phyloP scores from a whole-genome alignment of 768 basidiomycete species.

The Boletellus emodensis region DNA sequence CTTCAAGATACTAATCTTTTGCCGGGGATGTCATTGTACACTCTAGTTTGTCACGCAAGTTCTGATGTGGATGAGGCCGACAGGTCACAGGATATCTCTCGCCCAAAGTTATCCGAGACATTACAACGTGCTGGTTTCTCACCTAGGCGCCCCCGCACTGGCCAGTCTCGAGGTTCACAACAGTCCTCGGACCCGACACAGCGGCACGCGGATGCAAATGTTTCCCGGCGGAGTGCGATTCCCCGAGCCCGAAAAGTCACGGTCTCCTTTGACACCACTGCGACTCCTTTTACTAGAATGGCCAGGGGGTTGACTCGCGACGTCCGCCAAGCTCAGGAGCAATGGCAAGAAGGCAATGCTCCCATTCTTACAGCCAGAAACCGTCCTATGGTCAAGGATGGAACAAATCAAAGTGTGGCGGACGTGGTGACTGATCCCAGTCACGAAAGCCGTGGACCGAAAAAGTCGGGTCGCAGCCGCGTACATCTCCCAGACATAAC shows the following conservation, averaged over 20 bases:
- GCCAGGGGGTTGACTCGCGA: slow-evolving; percentile 55
- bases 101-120: slow-evolving; percentile 68
- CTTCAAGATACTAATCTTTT: not conserved
- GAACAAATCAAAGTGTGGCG: slow-evolving; percentile 24
- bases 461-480: slow-evolving; percentile 33
- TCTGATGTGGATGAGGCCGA: slow-evolving; percentile 50
- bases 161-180: slow-evolving; percentile 29
- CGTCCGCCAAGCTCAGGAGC: slow-evolving; percentile 41
- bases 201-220: slow-evolving; percentile 12
- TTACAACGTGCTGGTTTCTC: slow-evolving; percentile 68
- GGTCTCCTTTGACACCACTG: slow-evolving; percentile 27
- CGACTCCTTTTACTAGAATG: slow-evolving; percentile 49
- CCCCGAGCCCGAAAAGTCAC: slow-evolving; percentile 32
- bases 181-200: slow-evolving; percentile 13
- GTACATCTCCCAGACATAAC: slow-evolving; percentile 79
- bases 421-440: slow-evolving; percentile 4
- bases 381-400: slow-evolving; percentile 21
- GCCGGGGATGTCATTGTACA: slow-evolving; percentile 21
- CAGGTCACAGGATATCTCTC: slow-evolving; percentile 39
- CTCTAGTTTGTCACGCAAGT: slow-evolving; percentile 42
- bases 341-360: slow-evolving; percentile 8
- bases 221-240: slow-evolving; percentile 26
- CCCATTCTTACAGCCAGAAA: not conserved
- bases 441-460: slow-evolving; percentile 10
- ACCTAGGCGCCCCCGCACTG: slow-evolving; percentile 65